Conservation (phyloP, 768 basidiomycete genomes). For the Tylopilus balloui region DNA sequence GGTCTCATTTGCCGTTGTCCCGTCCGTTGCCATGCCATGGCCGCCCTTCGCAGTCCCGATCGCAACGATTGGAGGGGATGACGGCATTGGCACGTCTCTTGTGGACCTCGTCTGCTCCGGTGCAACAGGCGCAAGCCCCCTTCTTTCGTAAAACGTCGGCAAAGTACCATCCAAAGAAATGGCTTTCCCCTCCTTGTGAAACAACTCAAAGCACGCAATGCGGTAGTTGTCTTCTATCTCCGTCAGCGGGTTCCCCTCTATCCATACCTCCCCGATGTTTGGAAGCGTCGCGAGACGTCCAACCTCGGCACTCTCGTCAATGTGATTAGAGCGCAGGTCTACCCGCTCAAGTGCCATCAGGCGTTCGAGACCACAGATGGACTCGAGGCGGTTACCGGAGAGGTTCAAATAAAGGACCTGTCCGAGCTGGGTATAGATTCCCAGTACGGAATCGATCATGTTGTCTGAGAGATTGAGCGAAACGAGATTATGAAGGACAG, state of each 20-base stretch:
- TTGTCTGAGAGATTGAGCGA: slow-evolving; percentile 97
- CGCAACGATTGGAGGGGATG: slow-evolving; percentile 59
- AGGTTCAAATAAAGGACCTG: slow-evolving; percentile 77
- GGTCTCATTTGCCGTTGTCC: slow-evolving; percentile 16
- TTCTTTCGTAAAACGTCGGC: slow-evolving; percentile 70
- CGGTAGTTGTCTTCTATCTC: slow-evolving; percentile 70
- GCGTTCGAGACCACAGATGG: slow-evolving; percentile 94
- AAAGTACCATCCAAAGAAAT: slow-evolving; percentile 71
- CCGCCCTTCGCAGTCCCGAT: slow-evolving; percentile 38
- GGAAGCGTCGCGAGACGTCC: slow-evolving; percentile 78
- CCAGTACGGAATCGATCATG: slow-evolving; percentile 93
- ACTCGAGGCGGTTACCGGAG: slow-evolving; percentile 83
- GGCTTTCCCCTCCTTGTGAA: slow-evolving; percentile 77
- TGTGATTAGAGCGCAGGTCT: slow-evolving; percentile 73
- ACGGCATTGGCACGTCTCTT: slow-evolving; percentile 43
- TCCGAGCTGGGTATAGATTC: slow-evolving; percentile 78
- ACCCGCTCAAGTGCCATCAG: slow-evolving; percentile 77
- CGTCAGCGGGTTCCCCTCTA: slow-evolving; percentile 79
- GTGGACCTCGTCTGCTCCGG: slow-evolving; percentile 50
- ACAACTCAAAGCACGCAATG: slow-evolving; percentile 75
- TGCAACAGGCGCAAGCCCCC: slow-evolving; percentile 46
- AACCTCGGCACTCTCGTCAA: slow-evolving; percentile 82
- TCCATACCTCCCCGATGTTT: slow-evolving; percentile 74
- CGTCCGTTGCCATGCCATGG: slow-evolving; percentile 19
- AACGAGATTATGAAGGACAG: slow-evolving; percentile 68